Percentiles rank a stretch among this genome's conserved stretches.
Conservation (phyloP, 2,329 filamentous ascomycete genomes). For the Colletotrichum tropicicola region DNA sequence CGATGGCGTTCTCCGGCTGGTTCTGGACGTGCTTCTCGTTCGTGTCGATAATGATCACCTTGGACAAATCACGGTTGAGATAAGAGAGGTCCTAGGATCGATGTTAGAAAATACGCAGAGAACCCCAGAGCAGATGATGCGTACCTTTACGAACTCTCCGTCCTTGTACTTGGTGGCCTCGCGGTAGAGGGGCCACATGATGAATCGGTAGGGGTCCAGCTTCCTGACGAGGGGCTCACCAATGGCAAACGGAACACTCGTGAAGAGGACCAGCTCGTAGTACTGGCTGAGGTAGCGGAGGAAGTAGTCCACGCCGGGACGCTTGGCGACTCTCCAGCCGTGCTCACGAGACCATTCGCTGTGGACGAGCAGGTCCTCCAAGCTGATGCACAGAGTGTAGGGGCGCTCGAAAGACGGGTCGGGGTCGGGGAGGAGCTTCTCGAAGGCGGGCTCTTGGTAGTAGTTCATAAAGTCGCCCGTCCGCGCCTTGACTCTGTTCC, state of each 20-base stretch:
- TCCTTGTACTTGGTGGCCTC: constrained; percentile 98
- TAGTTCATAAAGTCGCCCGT: constrained; percentile 82
- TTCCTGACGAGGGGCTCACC: constrained; percentile 91
- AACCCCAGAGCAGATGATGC: constrained; percentile 26
- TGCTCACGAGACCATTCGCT: constrained; percentile 95
- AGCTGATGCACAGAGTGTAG: constrained; percentile 89
- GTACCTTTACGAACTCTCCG: constrained; percentile 94
- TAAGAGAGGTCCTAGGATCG: constrained; percentile 85
- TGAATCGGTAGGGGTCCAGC: constrained; percentile 92
- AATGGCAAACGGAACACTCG: constrained; percentile 82
- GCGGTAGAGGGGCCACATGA: constrained; percentile 93
- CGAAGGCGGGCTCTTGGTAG: constrained; percentile 95
- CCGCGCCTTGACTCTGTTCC: constrained; percentile 80
- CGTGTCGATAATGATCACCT: constrained; percentile 94
- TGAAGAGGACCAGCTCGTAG: constrained; percentile 97
- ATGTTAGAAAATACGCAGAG: constrained; percentile 28
- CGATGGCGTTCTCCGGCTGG: constrained; percentile 96
- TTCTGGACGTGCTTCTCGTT: constrained; percentile 82
- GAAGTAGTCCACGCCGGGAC: constrained; percentile 97
- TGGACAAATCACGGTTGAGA: constrained; percentile 93
- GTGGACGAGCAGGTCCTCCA: constrained; percentile 94
- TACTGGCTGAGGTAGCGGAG: constrained; percentile 96
- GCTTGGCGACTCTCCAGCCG: constrained; percentile 94
- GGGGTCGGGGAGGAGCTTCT: constrained; percentile 87
- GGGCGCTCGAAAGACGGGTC: constrained; percentile 84